phyloP scores from a whole-genome alignment of 352 stramenopile genomes.

The Globisporangium uncinulatum region DNA sequence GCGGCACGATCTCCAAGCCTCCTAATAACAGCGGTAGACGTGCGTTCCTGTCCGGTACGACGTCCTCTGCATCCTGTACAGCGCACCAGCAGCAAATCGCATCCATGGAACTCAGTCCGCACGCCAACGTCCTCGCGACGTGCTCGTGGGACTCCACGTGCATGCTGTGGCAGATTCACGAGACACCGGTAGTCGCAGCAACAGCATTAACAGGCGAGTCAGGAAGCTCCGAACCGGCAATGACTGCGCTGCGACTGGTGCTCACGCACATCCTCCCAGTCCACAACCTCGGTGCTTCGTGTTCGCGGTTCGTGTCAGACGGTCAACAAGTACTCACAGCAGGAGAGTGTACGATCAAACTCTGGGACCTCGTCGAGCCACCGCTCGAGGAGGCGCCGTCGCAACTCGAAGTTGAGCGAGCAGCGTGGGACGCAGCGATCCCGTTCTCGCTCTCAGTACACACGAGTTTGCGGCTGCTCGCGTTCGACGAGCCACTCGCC shows the following conservation, averaged over 20 bases:
- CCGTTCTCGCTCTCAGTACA: conserved; percentile 33
- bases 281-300: conserved; percentile 26
- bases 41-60: neutral
- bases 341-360: conserved; percentile 35
- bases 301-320: conserved; percentile 27
- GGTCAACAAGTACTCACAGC: conserved; percentile 36
- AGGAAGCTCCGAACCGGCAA: neutral
- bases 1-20: conserved; percentile 3
- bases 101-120: conserved; percentile 36
- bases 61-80: neutral
- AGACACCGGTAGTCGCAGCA: neutral
- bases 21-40: neutral
- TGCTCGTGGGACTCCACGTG: conserved; percentile 59
- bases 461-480: conserved; percentile 26
- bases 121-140: conserved; percentile 30
- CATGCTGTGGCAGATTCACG: conserved; percentile 38
- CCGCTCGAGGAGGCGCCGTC: neutral
- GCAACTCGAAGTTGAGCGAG: conserved; percentile 11
- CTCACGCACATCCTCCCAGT: conserved; percentile 38
- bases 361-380: conserved; percentile 30
- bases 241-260: conserved; percentile 3
- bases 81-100: conserved; percentile 53
- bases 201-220: no score
- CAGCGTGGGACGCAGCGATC: conserved; percentile 29
- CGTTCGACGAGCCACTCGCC: conserved; percentile 35